Evolutionary conservation across 805 yeast genomes (phyloP), one percentile per base, ranked within the genome.

Genomic region (Candida argentea): DNA sequence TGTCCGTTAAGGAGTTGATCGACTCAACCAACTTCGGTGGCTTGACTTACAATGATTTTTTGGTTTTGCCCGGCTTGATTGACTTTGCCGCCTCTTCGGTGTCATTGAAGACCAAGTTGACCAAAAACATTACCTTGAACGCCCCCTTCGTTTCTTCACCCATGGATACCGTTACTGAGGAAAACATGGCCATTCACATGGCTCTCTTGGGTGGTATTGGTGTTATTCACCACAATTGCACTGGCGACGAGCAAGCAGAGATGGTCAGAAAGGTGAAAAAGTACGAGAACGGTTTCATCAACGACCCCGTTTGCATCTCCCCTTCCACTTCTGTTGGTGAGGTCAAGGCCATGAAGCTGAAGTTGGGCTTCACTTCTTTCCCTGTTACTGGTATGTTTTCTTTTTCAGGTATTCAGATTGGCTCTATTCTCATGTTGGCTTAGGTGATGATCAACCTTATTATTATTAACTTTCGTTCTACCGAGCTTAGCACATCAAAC

Each of bases 181-280:
- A 86, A 38, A 83, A 78, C 36, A 91, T 91, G 98, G 98, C 98
- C 41, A 89, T 91, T 46, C 77, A 86, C 65, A 87, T 91, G 96
- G 96, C 98, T 43, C 73, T 91, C 43, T 73, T 87, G 47, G 98
- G 98, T 58, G 98, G 98, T 63, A 85, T 91, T 57, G 98, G 98
- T 75, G 83, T 91, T 52, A 77, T 91, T 48, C 98, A 91, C 62
- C 96, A 91, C 70, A 91, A 91, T 72, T 87, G 95, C 67, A 57
- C 94, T 34, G 71, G 94, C 34, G 97, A 89, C 32, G 97, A 86
- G 57, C 98, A 91, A 66, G 98, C 98, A 35, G 95, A 76, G 44
- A 91, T 91, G 97, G 98, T 91, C 38, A 81, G 72, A 58, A 83
- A 82, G 64, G 98, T 91, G 45, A 91, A 91, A 74, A 86, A 82